Evolutionary conservation across 805 yeast species (phyloP).

Genomic region (Ogataea neopini): DNA sequence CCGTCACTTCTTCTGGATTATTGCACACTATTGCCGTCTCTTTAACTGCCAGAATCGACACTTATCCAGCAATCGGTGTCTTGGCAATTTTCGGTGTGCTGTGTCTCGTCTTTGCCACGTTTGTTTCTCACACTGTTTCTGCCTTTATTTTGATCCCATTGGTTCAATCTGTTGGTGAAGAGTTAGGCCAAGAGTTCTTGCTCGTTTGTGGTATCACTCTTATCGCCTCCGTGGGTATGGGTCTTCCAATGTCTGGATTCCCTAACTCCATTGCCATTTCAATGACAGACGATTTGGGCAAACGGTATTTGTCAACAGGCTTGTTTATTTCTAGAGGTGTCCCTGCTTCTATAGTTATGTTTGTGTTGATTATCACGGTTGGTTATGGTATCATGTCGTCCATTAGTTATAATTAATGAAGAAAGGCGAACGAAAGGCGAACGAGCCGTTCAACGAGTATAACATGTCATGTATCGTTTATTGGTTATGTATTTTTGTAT

Average conservation of each 20-base stretch:
- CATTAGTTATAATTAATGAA: no score
- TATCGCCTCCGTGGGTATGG: slow-evolving; percentile 58
- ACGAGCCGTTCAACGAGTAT: background rate
- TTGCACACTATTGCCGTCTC: slow-evolving; percentile 47
- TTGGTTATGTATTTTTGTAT: background rate
- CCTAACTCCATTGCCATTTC: slow-evolving; percentile 59
- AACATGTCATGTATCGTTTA: no score
- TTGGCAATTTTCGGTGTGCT: slow-evolving; percentile 50
- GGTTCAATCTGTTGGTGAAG: slow-evolving; percentile 49
- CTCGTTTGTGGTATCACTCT: slow-evolving; percentile 51
- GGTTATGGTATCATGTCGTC: slow-evolving; percentile 50
- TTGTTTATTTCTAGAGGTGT: slow-evolving; percentile 55
- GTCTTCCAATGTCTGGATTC: slow-evolving; percentile 56
- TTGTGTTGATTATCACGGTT: slow-evolving; percentile 44
- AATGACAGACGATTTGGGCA: slow-evolving; percentile 55
- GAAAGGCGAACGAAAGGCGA: background rate
- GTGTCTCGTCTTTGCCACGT: slow-evolving; percentile 53
- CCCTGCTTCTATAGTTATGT: slow-evolving; percentile 48
- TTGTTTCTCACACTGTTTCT: slow-evolving; percentile 56
- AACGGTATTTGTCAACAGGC: slow-evolving; percentile 48
- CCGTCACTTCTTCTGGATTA: slow-evolving; percentile 50
- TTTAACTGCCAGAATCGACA: slow-evolving; percentile 42
- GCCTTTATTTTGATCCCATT: slow-evolving; percentile 53
- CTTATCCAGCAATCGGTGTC: slow-evolving; percentile 45
- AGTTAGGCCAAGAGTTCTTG: slow-evolving; percentile 47